Conservation (phyloP, 371 early-diverging fungal species). For the Chytridiales sp. region DNA sequence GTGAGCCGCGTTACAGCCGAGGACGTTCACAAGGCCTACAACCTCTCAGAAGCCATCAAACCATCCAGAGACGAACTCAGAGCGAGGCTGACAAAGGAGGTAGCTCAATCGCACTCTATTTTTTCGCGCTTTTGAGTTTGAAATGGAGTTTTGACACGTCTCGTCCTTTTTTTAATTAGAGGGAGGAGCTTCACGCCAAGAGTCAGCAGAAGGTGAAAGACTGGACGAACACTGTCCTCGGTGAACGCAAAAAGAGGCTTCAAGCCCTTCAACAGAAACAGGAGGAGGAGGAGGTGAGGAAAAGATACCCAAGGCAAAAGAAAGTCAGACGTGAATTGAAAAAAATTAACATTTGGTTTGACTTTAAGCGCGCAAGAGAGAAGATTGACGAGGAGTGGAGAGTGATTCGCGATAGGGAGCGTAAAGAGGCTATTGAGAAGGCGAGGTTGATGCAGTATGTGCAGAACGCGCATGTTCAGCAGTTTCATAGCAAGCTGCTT, state of each 20-base stretch:
- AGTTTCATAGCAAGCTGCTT: constrained; percentile 33
- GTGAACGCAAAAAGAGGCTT: constrained; percentile 39
- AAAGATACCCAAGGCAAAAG: neutral
- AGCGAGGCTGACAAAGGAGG: no score
- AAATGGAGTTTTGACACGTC: no score
- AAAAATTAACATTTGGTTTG: constrained; percentile 5
- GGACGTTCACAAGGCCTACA: no score
- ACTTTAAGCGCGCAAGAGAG: constrained; percentile 29
- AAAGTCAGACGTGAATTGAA: neutral
- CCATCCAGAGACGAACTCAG: no score
- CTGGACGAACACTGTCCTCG: constrained; percentile 49
- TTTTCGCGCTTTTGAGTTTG: no score
- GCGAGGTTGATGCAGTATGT: constrained; percentile 38
- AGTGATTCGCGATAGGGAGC: constrained; percentile 25
- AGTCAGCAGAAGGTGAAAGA: constrained; percentile 32
- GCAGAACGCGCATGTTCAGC: constrained; percentile 31
- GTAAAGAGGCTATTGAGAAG: constrained; percentile 32
- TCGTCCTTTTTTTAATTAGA: constrained; percentile 31
- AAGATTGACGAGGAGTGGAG: constrained; percentile 44
- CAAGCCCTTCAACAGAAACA: constrained; percentile 15
- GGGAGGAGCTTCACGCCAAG: constrained; percentile 30
- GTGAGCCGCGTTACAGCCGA: no score
- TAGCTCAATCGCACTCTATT: no score
- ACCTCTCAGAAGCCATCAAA: no score
- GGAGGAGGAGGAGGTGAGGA: neutral